Percentiles rank a stretch among this genome's conserved stretches.
Evolutionary conservation across 1,284 basidiomycete genomes (phyloP).

Genomic region (Tilletia horrida): DNA sequence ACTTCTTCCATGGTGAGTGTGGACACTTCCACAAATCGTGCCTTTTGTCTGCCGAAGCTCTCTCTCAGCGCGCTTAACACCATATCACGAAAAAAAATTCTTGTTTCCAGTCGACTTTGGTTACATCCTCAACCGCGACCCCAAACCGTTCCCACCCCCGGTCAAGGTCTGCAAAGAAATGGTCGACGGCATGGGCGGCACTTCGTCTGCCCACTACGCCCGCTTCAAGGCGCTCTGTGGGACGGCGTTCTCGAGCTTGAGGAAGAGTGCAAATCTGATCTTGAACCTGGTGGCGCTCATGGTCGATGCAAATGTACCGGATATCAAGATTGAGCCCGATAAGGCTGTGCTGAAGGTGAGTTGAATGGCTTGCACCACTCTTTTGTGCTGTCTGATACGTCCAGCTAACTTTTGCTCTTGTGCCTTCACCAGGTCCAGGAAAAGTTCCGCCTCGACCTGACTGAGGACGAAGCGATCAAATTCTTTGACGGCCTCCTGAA

Average conservation of each 20-base stretch:
- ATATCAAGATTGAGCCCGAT: slow-evolving; percentile 76
- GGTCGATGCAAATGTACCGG: slow-evolving; percentile 96
- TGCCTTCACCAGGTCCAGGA: slow-evolving; percentile 72
- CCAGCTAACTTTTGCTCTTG: slow-evolving; percentile 57
- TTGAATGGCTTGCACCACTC: background rate
- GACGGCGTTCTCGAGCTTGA: slow-evolving; percentile 88
- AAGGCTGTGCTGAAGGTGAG: slow-evolving; percentile 63
- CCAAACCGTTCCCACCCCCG: slow-evolving; percentile 94
- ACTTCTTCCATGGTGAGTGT: slow-evolving; percentile 58
- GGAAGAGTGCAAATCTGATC: slow-evolving; percentile 92
- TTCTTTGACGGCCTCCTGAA: slow-evolving; percentile 90
- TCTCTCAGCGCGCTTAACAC: no score
- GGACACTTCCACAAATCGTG: no score
- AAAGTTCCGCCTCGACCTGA: slow-evolving; percentile 86
- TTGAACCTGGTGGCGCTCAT: slow-evolving; percentile 93
- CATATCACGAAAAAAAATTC: no score
- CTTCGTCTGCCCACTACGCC: slow-evolving; percentile 70
- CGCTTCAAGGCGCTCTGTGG: slow-evolving; percentile 95
- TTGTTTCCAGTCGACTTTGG: slow-evolving; percentile 77
- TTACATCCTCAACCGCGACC: slow-evolving; percentile 95
- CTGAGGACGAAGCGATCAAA: slow-evolving; percentile 73
- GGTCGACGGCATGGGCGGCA: slow-evolving; percentile 97
- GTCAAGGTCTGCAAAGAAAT: slow-evolving; percentile 99
- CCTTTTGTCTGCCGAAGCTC: no score
- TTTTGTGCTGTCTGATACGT: background rate